phyloP scores from a whole-genome alignment of 2,329 filamentous ascomycete species.

The Sarocladium brachiariae region DNA sequence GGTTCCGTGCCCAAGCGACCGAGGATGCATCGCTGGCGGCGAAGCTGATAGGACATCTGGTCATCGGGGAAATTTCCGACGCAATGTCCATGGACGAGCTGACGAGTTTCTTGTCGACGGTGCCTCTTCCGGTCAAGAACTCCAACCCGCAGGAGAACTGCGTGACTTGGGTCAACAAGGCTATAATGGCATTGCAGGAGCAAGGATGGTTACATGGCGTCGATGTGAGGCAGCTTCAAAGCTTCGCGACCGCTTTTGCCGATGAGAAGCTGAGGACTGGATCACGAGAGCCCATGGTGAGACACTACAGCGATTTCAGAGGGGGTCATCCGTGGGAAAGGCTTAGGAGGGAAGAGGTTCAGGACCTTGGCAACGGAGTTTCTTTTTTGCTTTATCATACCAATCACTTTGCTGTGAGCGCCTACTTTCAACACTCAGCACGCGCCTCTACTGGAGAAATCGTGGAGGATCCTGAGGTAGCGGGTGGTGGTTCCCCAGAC shows the following conservation, averaged over 20 bases:
- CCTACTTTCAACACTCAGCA: no score
- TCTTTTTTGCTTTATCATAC: no score
- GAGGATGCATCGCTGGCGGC: conserved; percentile 13
- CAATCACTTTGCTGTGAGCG: no score
- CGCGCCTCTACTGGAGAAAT: not conserved
- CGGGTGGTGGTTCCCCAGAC: not conserved
- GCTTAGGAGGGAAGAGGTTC: no score
- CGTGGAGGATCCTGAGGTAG: not conserved
- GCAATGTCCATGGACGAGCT: conserved; percentile 16
- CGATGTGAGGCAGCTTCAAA: conserved; percentile 21
- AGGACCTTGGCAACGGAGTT: no score
- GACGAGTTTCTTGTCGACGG: conserved; percentile 14
- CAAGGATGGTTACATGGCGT: conserved; percentile 20
- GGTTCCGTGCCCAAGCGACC: conserved; percentile 16
- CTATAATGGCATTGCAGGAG: conserved; percentile 19
- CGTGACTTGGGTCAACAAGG: conserved; percentile 25
- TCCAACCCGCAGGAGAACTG: conserved; percentile 27
- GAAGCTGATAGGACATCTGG: conserved; percentile 22
- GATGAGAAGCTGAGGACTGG: conserved; percentile 20
- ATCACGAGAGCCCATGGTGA: not conserved
- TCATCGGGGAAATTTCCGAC: conserved; percentile 20
- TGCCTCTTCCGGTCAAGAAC: conserved; percentile 24
- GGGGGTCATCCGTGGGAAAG: no score
- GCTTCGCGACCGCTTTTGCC: conserved; percentile 21
- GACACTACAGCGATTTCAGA: not conserved